These are phyloP conservation scores for Pelargonium exstipulatum DNA, from an alignment of 441 rosid species.

Conservation along the genomic window DNA sequence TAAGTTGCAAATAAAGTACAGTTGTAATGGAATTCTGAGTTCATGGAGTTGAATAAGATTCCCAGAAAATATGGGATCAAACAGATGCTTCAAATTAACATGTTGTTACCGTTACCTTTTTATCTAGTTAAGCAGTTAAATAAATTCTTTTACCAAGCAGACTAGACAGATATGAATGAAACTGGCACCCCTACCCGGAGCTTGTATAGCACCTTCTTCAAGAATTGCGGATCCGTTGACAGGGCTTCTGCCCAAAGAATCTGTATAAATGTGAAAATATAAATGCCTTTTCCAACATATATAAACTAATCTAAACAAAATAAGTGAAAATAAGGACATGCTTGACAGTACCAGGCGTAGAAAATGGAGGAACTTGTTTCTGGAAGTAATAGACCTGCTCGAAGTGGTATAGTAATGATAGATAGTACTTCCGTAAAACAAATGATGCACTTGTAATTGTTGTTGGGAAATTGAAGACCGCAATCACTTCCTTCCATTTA, in stretches of 20 bases:
- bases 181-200: constrained; percentile 24
- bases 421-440: constrained; percentile 66
- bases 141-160: no score
- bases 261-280: constrained; percentile 22
- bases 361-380: constrained; percentile 38
- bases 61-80: no score
- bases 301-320: neutral
- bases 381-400: constrained; percentile 67
- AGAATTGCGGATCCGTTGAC: constrained; percentile 30
- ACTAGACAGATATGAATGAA: neutral
- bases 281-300: constrained; percentile 6
- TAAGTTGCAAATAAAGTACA: no score
- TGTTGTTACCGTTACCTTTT: no score
- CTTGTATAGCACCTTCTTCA: constrained; percentile 24
- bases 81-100: no score
- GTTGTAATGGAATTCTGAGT: no score
- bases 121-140: no score
- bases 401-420: constrained; percentile 56
- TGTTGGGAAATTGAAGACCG: constrained; percentile 63
- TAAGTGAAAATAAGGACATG: constrained; percentile 8
- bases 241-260: constrained; percentile 23
- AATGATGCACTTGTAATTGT: constrained; percentile 90
- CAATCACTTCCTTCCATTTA: constrained; percentile 83
- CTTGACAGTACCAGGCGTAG: constrained; percentile 39
- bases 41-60: no score